Conservation (phyloP, 345 rosid genomes). For the Lumnitzera littorea region DNA sequence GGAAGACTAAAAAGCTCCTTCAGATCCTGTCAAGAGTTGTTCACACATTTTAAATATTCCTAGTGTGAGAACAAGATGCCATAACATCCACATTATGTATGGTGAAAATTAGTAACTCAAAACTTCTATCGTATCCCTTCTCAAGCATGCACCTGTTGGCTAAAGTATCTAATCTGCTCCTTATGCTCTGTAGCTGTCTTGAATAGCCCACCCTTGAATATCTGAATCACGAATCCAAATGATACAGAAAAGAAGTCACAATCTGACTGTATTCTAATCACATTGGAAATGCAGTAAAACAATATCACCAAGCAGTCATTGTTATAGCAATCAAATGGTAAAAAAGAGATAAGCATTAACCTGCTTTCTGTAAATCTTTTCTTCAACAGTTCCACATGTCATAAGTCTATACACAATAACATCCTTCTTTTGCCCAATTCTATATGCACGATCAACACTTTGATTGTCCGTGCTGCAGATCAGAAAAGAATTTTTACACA, state of each 20-base stretch:
- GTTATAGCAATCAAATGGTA: not conserved
- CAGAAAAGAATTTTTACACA: constrained; percentile 1
- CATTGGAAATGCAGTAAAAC: not conserved
- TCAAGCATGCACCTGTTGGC: constrained; percentile 57
- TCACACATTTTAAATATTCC: not conserved
- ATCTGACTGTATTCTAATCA: not conserved
- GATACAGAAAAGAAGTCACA: not conserved
- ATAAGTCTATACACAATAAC: constrained; percentile 87
- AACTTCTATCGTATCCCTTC: no score
- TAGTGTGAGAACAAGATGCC: not conserved
- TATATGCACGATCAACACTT: constrained; percentile 97
- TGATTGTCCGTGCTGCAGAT: constrained; percentile 84
- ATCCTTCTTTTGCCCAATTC: constrained; percentile 94
- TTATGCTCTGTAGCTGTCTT: constrained; percentile 95
- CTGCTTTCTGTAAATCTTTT: constrained; percentile 96
- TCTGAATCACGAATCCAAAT: constrained; percentile 25
- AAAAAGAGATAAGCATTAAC: constrained; percentile 21
- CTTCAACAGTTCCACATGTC: constrained; percentile 98
- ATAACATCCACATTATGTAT: no score
- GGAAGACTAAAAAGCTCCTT: constrained; percentile 88
- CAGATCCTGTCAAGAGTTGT: constrained; percentile 47
- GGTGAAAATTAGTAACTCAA: no score
- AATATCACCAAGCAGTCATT: not conserved
- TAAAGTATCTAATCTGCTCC: constrained; percentile 92
- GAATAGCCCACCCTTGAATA: constrained; percentile 90